Evolutionary conservation across 106 monocot species (phyloP).

Genomic region (Agapanthus africanus): DNA sequence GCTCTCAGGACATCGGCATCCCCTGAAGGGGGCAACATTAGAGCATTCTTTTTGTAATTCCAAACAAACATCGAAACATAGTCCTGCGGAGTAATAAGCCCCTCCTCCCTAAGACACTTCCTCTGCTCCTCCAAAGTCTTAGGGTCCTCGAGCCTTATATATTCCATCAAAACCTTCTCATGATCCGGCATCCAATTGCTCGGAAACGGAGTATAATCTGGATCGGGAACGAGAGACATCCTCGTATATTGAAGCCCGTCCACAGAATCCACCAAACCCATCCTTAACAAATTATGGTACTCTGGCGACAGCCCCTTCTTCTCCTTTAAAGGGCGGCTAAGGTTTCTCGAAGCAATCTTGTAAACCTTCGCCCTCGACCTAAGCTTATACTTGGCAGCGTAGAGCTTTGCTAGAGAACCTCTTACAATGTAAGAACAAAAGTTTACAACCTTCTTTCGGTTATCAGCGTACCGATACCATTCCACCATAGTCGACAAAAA

Average conservation of each 20-base stretch:
- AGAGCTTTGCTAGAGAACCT: constrained; percentile 90
- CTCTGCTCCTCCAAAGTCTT: constrained; percentile 52
- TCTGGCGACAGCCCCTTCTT: constrained; percentile 95
- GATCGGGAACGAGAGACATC: constrained; percentile 85
- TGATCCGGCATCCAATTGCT: constrained; percentile 81
- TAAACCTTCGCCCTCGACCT: constrained; percentile 93
- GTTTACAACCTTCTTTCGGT: constrained; percentile 88
- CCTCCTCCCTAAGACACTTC: constrained; percentile 56
- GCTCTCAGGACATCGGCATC: constrained; percentile 32
- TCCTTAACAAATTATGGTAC: constrained; percentile 82
- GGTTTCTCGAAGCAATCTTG: constrained; percentile 92
- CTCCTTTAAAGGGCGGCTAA: constrained; percentile 84
- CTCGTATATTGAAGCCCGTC: constrained; percentile 89
- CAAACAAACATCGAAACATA: constrained; percentile 90
- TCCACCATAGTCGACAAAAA: constrained; percentile 81
- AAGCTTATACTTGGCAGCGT: constrained; percentile 97
- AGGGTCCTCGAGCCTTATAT: constrained; percentile 57
- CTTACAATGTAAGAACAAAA: constrained; percentile 94
- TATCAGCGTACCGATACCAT: constrained; percentile 96
- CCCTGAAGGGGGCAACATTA: constrained; percentile 40
- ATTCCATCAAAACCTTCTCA: constrained; percentile 77
- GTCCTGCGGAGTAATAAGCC: constrained; percentile 88
- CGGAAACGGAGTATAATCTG: constrained; percentile 91
- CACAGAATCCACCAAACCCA: constrained; percentile 88
- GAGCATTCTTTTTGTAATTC: constrained; percentile 89